These are phyloP conservation scores for Pseudogymnoascus sp. DNA, from an alignment of 2,329 filamentous ascomycete species.

Conservation along the genomic window DNA sequence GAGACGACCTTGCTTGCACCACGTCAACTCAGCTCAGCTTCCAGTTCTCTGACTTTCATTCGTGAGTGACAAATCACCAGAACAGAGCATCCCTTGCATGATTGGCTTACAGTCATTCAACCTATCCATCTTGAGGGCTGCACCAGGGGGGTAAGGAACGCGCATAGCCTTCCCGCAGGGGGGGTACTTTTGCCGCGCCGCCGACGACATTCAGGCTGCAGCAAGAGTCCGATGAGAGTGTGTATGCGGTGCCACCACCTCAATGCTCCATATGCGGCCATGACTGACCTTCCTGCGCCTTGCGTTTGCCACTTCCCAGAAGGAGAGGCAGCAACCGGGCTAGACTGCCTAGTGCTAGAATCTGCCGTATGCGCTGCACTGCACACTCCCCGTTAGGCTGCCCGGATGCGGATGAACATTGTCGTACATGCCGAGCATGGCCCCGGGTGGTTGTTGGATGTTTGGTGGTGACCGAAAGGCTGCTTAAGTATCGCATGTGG, in stretches of 20 bases:
- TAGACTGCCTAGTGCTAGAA: background rate
- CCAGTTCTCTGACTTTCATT: background rate
- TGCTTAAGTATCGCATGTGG: slow-evolving; percentile 6
- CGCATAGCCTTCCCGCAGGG: slow-evolving; percentile 2
- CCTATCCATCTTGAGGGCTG: background rate
- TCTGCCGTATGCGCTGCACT: background rate
- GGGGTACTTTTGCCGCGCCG: slow-evolving; percentile 4
- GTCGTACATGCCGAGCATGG: slow-evolving; percentile 3
- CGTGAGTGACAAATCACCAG: background rate
- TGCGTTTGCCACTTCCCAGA: background rate
- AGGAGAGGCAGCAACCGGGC: background rate
- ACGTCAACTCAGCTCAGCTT: background rate
- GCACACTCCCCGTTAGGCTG: slow-evolving; percentile 5
- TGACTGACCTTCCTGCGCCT: background rate
- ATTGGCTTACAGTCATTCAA: background rate
- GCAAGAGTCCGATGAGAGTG: background rate
- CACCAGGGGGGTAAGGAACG: background rate
- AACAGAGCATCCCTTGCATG: background rate
- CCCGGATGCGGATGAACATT: slow-evolving; percentile 1
- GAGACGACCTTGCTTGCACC: background rate
- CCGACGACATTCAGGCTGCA: slow-evolving; percentile 4
- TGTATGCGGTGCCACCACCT: background rate
- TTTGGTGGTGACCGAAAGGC: background rate
- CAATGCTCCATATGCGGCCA: background rate
- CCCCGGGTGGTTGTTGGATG: background rate